Evolutionary conservation across 1,284 basidiomycete genomes (phyloP), one percentile per base, ranked within the genome.

Genomic region (Coriolopsis trogii): DNA sequence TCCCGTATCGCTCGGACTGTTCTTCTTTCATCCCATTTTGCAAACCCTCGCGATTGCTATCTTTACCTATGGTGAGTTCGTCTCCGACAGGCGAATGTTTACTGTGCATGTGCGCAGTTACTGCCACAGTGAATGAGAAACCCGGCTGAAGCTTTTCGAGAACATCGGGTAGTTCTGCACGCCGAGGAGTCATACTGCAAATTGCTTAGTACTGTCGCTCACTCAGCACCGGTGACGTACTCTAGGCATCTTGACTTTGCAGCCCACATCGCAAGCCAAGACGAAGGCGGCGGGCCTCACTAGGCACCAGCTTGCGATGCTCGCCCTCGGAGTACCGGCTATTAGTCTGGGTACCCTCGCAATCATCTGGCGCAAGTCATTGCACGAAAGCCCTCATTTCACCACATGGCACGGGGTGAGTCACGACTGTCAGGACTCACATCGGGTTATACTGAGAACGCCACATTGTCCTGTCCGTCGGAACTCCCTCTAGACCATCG

Each of bases 201-300:
- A n/a, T n/a, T n/a, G n/a, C n/a, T n/a, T n/a, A n/a, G n/a, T n/a
- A n/a, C n/a, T n/a, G n/a, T n/a, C n/a, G n/a, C n/a, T n/a, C n/a
- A n/a, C n/a, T n/a, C n/a, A 21, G 23, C 44, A n/a, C 37, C 18
- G 24, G n/a, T 26, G 23, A n/a, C 29, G n/a, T n/a, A n/a, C n/a
- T n/a, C 23, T 58, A 88, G 87, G 83, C n/a, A 80, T 89, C 41
- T 55, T 87, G 55, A 87, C 85, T n/a, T 79, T 91, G 6, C 88
- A 91, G 62, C 85, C 87, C 0, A 89, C 88, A 2, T 78, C 81
- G 4, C 80, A 83, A 48, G 81, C 85, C 0, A 76, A 69, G 58
- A 82, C 82, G 25, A 91, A 89, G 67, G 75, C 78, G 2, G 80
- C 81, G 1, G 87, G 87, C 0, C 72, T 90, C 0, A 61, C 68